Evolutionary conservation across 495 filamentous ascomycete species (phyloP).

Genomic region (Penicillium pancosmium): DNA sequence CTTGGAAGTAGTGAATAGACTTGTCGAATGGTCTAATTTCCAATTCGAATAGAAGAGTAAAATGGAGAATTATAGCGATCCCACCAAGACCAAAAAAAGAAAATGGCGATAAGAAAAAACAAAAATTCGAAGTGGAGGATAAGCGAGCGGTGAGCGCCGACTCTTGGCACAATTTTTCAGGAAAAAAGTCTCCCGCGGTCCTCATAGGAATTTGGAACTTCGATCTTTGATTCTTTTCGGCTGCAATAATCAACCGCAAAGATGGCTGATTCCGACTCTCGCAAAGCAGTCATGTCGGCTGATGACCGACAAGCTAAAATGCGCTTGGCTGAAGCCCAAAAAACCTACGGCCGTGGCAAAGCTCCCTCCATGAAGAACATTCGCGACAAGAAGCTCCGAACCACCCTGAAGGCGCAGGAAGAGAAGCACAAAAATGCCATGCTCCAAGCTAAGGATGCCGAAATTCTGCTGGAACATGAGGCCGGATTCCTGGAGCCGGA

Average conservation of each 20-base stretch:
- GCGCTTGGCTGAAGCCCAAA: slow-evolving; percentile 63
- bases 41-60: slow-evolving; percentile 10
- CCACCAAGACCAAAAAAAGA: slow-evolving; percentile 10
- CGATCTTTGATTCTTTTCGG: not conserved
- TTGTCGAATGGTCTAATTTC: slow-evolving; percentile 10
- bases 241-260: slow-evolving; percentile 14
- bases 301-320: slow-evolving; percentile 43
- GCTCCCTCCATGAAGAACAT: slow-evolving; percentile 58
- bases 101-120: slow-evolving; percentile 38
- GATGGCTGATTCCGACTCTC: slow-evolving; percentile 30
- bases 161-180: slow-evolving; percentile 35
- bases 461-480: slow-evolving; percentile 90
- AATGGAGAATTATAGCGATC: slow-evolving; percentile 9
- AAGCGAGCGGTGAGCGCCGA: slow-evolving; percentile 40
- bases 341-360: slow-evolving; percentile 81
- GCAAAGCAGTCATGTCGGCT: slow-evolving; percentile 35
- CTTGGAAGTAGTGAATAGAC: slow-evolving; percentile 20
- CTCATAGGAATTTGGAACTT: not conserved
- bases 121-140: slow-evolving; percentile 43
- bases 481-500: slow-evolving; percentile 88
- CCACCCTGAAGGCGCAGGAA: slow-evolving; percentile 77
- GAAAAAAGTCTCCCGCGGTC: not conserved
- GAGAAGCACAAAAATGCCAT: slow-evolving; percentile 78
- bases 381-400: slow-evolving; percentile 86
- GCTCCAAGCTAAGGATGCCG: slow-evolving; percentile 85